A percentile compares a stretch with the other conserved stretches of the same genome.
Evolutionary conservation across 2,329 filamentous ascomycete species (phyloP).

Genomic region (Penicillium polonicum): DNA sequence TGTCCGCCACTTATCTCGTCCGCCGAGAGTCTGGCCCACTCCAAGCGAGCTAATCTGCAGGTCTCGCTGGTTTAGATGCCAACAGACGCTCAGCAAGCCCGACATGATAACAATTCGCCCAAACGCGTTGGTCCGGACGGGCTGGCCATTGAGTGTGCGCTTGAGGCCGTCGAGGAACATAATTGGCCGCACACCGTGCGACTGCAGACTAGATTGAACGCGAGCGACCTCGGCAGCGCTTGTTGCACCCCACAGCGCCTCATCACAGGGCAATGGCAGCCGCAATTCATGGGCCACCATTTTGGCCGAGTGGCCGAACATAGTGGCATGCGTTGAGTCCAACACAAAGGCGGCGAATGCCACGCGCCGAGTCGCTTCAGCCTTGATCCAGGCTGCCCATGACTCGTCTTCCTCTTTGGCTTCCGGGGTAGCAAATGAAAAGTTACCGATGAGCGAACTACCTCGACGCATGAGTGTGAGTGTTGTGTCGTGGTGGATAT

Average conservation of each 20-base stretch:
- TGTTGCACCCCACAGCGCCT: constrained; percentile 85
- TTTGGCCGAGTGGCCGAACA: constrained; percentile 95
- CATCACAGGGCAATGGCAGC: constrained; percentile 86
- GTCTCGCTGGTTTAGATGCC: constrained; percentile 97
- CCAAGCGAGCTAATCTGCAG: constrained; percentile 86
- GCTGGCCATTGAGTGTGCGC: constrained; percentile 78
- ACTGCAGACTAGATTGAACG: constrained; percentile 75
- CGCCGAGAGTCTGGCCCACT: constrained; percentile 75
- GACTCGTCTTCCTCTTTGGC: constrained; percentile 74
- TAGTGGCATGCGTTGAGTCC: constrained; percentile 93
- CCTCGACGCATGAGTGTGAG: constrained; percentile 93
- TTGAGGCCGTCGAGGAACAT: constrained; percentile 91
- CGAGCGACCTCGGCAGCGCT: constrained; percentile 83
- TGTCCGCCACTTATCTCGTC: constrained; percentile 85
- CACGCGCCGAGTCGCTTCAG: constrained; percentile 82
- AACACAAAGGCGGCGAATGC: constrained; percentile 94
- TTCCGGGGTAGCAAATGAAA: constrained; percentile 78
- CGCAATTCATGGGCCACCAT: constrained; percentile 98
- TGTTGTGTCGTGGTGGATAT: constrained; percentile 95
- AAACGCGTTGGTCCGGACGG: constrained; percentile 88
- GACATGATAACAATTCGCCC: constrained; percentile 93
- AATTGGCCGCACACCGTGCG: constrained; percentile 78
- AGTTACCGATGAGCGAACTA: constrained; percentile 83
- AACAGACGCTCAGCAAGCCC: constrained; percentile 86
- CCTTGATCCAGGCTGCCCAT: constrained; percentile 95